Evolutionary conservation across 352 stramenopile genomes (phyloP).

Genomic region (Aphanomyces cochlioides): DNA sequence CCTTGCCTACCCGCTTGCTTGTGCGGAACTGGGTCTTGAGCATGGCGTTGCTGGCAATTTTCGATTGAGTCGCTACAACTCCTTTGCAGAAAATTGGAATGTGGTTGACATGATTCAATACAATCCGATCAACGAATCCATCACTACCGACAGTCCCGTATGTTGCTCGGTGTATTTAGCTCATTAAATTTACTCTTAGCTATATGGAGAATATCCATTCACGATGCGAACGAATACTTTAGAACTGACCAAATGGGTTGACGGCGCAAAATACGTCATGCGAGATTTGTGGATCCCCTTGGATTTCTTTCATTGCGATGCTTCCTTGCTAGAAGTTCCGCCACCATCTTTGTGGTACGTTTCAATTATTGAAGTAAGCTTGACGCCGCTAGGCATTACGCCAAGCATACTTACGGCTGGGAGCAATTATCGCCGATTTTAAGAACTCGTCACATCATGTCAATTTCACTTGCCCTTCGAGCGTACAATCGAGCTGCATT

Average conservation of each 20-base stretch:
- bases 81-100: constrained; percentile 84
- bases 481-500: constrained; percentile 69
- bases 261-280: constrained; percentile 71
- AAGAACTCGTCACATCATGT: constrained; percentile 67
- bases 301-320: constrained; percentile 71
- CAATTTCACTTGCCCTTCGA: constrained; percentile 56
- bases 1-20: constrained; percentile 64
- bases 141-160: constrained; percentile 38
- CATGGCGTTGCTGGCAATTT: constrained; percentile 71
- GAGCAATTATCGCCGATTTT: constrained; percentile 76
- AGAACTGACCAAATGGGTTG: constrained; percentile 71
- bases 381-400: too few relatives aligned
- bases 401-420: constrained; percentile 52
- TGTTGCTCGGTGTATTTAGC: neutral
- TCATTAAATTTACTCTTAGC: constrained; percentile 9
- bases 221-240: constrained; percentile 69
- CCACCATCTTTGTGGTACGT: constrained; percentile 50
- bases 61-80: constrained; percentile 73
- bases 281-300: constrained; percentile 52
- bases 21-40: constrained; percentile 46
- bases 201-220: constrained; percentile 65
- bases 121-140: constrained; percentile 61
- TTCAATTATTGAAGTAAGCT: too few relatives aligned
- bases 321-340: constrained; percentile 61
- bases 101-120: constrained; percentile 76